These are phyloP conservation scores for Saturnispora kantuleensis DNA, from an alignment of 805 yeast genomes.

Conservation along the genomic window DNA sequence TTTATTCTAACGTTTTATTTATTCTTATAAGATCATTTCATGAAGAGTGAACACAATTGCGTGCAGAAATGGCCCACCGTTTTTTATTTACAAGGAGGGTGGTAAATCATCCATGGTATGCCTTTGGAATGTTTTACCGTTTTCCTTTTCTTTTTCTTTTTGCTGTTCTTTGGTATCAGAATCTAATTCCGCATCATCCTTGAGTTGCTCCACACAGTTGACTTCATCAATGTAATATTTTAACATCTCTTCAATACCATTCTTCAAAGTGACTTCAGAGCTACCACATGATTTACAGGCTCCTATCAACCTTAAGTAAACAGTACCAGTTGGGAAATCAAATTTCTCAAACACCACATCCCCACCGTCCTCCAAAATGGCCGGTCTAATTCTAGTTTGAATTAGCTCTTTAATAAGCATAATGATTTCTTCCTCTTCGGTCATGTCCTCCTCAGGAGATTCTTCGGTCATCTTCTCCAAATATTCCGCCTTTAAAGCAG, in stretches of 20 bases:
- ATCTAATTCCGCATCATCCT: slow-evolving; percentile 58
- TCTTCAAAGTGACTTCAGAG: slow-evolving; percentile 83
- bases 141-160: too few species aligned
- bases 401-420: slow-evolving; percentile 86
- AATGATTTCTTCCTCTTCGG: slow-evolving; percentile 50
- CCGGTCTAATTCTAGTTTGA: slow-evolving; percentile 92
- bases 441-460: slow-evolving; percentile 42
- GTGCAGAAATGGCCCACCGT: too few species aligned
- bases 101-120: slow-evolving; percentile 24
- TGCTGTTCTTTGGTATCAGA: too few species aligned
- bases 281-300: slow-evolving; percentile 93
- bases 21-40: too few species aligned
- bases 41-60: too few species aligned
- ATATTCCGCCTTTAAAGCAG: slow-evolving; percentile 38
- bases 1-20: too few species aligned
- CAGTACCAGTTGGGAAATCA: slow-evolving; percentile 78
- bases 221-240: slow-evolving; percentile 96
- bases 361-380: slow-evolving; percentile 98
- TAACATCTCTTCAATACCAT: slow-evolving; percentile 96
- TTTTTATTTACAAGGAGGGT: slow-evolving; percentile 22
- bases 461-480: slow-evolving; percentile 27
- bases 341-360: slow-evolving; percentile 85
- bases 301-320: slow-evolving; percentile 81
- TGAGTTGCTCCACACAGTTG: slow-evolving; percentile 74
- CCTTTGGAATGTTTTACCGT: slow-evolving; percentile 3